Evolutionary conservation across 139 green algal species (phyloP).

Genomic region (Diplosphaera chodatii): DNA sequence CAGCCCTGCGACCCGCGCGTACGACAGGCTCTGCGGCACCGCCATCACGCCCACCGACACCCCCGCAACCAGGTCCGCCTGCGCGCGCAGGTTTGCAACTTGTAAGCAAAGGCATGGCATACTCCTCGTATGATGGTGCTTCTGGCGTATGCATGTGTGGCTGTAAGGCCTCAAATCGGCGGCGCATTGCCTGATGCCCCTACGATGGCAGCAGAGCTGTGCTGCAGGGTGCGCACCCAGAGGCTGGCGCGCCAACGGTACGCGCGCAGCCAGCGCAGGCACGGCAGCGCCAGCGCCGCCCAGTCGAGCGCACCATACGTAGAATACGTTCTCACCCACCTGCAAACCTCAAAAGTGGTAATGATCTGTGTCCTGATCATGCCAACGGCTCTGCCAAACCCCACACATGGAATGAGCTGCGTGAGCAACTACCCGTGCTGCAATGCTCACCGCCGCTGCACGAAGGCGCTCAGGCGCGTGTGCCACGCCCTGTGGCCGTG

Average conservation of each 20-base stretch:
- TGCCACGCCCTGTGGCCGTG: neutral
- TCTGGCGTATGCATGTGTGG: too few species aligned
- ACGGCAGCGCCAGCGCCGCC: neutral
- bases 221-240: neutral
- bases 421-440: too few species aligned
- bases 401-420: too few species aligned
- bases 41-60: constrained; percentile 57
- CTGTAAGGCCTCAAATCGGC: too few species aligned
- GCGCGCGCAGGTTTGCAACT: too few species aligned
- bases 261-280: constrained; percentile 5
- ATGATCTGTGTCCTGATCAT: too few species aligned
- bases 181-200: too few species aligned
- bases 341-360: neutral
- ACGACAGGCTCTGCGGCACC: constrained; percentile 47
- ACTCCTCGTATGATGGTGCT: too few species aligned
- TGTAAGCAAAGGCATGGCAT: too few species aligned
- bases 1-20: constrained; percentile 47
- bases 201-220: neutral
- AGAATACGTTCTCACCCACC: neutral
- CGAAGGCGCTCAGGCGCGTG: neutral
- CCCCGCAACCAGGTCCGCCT: constrained; percentile 46
- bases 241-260: constrained; percentile 1
- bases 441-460: neutral
- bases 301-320: neutral
- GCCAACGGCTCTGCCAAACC: too few species aligned